Base-by-base conservation (phyloP, 345 rosid genomes). In the Corymbia maculata region DNA sequence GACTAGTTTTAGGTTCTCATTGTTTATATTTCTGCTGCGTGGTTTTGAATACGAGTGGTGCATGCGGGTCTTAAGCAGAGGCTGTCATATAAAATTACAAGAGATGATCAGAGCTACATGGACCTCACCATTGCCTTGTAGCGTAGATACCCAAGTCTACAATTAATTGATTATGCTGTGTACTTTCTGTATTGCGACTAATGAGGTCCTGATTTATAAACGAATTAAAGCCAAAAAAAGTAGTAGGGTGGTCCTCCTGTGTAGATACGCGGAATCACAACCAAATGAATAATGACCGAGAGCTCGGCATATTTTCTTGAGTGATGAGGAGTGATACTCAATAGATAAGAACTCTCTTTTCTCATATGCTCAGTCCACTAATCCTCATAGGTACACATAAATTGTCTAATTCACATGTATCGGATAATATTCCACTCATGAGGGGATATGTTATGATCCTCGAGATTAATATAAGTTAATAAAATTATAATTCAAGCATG, bases 391-490 rank as follows among this genome's bases (percentile, higher is more conserved):
- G 36, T 36, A 36, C 26, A 10, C 9, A 1, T 0, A 17, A 9
- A 42, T 36, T 0, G 15, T 17, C 0, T 1, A 4, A 2, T 1
- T 21, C 13, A 4, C 1, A 0, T 70, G 8, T 4, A 75, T 75
- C 7, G 2, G 4, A 61, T 0, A 61, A 61, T 3, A 7, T 30
- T 26, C 15, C 4, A 26, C 4, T 59, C 32, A 59, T 1, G 11
- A 12, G 3, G 15, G 12, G 15, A 0, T 1, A 1, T n/a, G 66
- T 7, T 12, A 14, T 59, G 30, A 2, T 0, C 3, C 66, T 11
- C 1, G 13, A 64, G 17, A 64, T 64, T 28, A 2, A 64, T n/a
- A 64, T 4, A 4, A n/a, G 4, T 2, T 13, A 11, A 59, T 59
- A 59, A 59, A 3, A 1, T 1, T 2, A 14, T 59, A 1, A 12